Conservation (phyloP, 2,329 filamentous ascomycete genomes). For the Dactylellina cionopaga region DNA sequence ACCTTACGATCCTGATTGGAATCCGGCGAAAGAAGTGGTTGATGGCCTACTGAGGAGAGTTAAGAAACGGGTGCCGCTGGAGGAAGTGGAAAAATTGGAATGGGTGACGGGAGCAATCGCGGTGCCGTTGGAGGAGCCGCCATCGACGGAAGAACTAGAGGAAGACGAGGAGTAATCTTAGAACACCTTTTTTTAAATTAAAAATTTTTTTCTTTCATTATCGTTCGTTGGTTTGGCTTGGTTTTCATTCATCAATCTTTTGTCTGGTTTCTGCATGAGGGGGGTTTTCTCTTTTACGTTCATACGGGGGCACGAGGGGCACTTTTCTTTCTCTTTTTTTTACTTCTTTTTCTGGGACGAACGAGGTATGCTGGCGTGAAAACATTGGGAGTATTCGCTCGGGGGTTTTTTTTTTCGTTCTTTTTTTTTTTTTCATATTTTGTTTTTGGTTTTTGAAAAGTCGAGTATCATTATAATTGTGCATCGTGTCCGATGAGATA, state of each 20-base stretch:
- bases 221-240: neutral
- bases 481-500: neutral
- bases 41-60: slow-evolving; percentile 86
- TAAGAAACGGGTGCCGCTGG: slow-evolving; percentile 78
- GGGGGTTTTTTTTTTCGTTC: no score
- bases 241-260: neutral
- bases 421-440: neutral
- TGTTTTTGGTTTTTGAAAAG: neutral
- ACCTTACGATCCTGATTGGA: slow-evolving; percentile 72
- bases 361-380: slow-evolving; percentile 28
- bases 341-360: slow-evolving; percentile 2
- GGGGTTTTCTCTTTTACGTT: neutral
- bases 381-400: slow-evolving; percentile 31
- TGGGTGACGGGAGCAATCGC: slow-evolving; percentile 82
- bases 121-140: slow-evolving; percentile 36
- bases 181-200: no score
- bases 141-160: slow-evolving; percentile 47
- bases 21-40: slow-evolving; percentile 81
- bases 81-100: slow-evolving; percentile 74
- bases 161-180: slow-evolving; percentile 32
- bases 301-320: no score
- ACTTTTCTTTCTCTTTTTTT: slow-evolving; percentile 10
- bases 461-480: neutral
- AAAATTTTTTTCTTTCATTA: neutral
- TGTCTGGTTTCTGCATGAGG: neutral